phyloP scores from a whole-genome alignment of 306 rosid species.

The Acacia acuminata region DNA sequence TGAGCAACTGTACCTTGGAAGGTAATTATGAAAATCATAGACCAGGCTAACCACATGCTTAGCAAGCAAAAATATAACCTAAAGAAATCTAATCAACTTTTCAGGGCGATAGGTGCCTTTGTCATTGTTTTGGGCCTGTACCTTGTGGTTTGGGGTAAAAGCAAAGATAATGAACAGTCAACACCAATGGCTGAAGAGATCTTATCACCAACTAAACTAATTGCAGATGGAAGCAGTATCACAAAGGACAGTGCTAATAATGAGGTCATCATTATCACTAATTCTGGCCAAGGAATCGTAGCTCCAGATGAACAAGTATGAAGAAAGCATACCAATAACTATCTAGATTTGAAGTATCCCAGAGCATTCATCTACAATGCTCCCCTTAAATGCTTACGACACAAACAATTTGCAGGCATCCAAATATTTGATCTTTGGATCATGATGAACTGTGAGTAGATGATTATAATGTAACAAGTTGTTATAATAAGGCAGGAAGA shows the following conservation, averaged over 20 bases:
- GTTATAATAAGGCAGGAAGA: constrained; percentile 29
- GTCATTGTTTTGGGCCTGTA: constrained; percentile 70
- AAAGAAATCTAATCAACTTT: constrained; percentile 16
- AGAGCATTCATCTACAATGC: constrained; percentile 5
- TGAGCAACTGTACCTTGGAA: constrained; percentile 73
- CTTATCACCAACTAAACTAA: constrained; percentile 32
- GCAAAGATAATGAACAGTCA: constrained; percentile 52
- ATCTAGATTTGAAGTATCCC: constrained; percentile 5
- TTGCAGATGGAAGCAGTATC: constrained; percentile 21
- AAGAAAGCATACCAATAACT: constrained; percentile 18
- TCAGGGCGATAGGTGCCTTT: constrained; percentile 75
- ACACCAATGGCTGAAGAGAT: constrained; percentile 34
- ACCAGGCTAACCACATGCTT: constrained; percentile 7
- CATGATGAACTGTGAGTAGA: constrained; percentile 1
- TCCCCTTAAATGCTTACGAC: constrained; percentile 15
- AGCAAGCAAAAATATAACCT: not conserved
- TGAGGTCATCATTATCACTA: constrained; percentile 35
- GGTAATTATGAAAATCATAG: constrained; percentile 45
- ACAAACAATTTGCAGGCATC: constrained; percentile 19
- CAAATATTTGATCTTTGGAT: constrained; percentile 27
- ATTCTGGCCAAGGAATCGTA: constrained; percentile 26
- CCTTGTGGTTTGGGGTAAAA: constrained; percentile 91
- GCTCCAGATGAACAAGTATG: constrained; percentile 32
- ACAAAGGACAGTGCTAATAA: constrained; percentile 36
- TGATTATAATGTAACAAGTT: constrained; percentile 21